phyloP scores from a whole-genome alignment of 768 basidiomycete genomes.

The Plicaturopsis crispa region DNA sequence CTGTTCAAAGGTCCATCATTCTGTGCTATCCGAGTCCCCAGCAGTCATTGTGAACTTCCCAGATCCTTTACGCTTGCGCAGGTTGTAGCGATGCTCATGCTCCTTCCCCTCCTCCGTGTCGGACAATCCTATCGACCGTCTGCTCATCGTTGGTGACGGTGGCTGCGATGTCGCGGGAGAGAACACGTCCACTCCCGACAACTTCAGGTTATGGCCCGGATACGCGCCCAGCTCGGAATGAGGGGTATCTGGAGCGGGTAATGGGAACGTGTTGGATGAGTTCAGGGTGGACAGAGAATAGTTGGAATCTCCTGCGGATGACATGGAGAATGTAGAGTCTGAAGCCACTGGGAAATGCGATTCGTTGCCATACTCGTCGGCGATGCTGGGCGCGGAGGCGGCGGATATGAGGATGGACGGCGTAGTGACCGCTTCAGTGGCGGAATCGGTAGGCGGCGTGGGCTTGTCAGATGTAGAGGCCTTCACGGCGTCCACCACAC shows the following conservation, averaged over 20 bases:
- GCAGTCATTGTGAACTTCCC: too few relatives aligned
- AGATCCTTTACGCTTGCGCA: too few relatives aligned
- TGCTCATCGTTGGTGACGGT: constrained; percentile 52
- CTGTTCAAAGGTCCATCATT: too few relatives aligned
- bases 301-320: background rate
- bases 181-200: constrained; percentile 67
- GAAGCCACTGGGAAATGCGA: constrained; percentile 6
- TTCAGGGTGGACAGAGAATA: background rate
- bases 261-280: constrained; percentile 1
- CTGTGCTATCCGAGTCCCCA: too few relatives aligned
- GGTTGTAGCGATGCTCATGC: too few relatives aligned
- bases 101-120: too few relatives aligned
- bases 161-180: constrained; percentile 65
- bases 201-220: constrained; percentile 39
- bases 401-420: constrained; percentile 4
- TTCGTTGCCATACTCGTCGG: constrained; percentile 7
- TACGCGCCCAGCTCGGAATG: constrained; percentile 46
- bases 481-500: constrained; percentile 66
- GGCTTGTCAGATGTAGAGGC: constrained; percentile 62
- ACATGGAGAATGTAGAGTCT: background rate
- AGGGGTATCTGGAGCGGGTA: constrained; percentile 13
- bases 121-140: too few relatives aligned
- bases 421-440: constrained; percentile 1
- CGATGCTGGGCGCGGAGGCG: constrained; percentile 6
- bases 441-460: constrained; percentile 17